Percentiles rank a stretch among this genome's conserved stretches.
Conservation (phyloP, 495 filamentous ascomycete genomes). For the Barbatosphaeria neglecta region DNA sequence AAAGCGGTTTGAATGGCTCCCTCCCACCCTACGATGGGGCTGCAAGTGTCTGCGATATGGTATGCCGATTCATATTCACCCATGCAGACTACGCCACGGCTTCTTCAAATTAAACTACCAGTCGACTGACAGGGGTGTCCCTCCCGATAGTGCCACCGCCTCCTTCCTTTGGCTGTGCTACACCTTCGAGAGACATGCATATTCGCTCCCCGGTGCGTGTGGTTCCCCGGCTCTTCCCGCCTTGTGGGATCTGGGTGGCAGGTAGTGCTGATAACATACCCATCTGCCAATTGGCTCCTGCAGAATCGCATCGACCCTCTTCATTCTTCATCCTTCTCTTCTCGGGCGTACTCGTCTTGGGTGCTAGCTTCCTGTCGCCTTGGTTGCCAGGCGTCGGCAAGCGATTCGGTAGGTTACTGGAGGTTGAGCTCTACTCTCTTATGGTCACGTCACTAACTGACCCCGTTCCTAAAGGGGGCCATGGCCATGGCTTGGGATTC, state of each 20-base stretch:
- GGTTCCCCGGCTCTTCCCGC: background rate
- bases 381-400: conserved; percentile 36
- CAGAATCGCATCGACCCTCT: conserved; percentile 33
- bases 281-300: background rate
- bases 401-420: conserved; percentile 28
- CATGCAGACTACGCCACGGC: too few relatives aligned
- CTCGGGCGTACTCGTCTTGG: conserved; percentile 23
- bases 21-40: too few relatives aligned
- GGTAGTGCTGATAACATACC: too few relatives aligned
- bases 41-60: too few relatives aligned
- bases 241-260: background rate
- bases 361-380: conserved; percentile 23
- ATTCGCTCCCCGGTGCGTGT: conserved; percentile 27
- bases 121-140: background rate
- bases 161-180: conserved; percentile 33
- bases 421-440: too few relatives aligned
- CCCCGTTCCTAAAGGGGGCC: too few relatives aligned
- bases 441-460: too few relatives aligned
- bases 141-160: conserved; percentile 25
- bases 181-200: conserved; percentile 32
- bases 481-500: conserved; percentile 18
- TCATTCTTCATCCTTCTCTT: conserved; percentile 20
- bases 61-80: conserved; percentile 3
- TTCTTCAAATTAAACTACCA: too few relatives aligned
- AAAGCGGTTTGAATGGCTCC: too few relatives aligned